phyloP scores from a whole-genome alignment of 2,329 filamentous ascomycete genomes.

The Epichloe elymi region DNA sequence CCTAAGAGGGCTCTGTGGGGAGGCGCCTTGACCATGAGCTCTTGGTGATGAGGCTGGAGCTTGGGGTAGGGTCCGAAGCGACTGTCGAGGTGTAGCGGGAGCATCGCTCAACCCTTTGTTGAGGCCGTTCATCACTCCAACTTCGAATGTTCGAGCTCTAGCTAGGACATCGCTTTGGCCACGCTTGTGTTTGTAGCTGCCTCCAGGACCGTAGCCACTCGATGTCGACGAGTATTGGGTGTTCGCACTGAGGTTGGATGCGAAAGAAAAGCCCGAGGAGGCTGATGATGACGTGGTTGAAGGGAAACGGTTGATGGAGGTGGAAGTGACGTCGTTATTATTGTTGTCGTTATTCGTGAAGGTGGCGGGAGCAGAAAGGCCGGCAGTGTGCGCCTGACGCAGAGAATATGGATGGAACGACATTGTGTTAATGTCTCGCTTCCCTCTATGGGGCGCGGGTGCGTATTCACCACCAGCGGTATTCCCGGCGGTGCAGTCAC shows the following conservation, averaged over 20 bases:
- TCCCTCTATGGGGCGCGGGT: conserved; percentile 8
- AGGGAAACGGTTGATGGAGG: conserved; percentile 43
- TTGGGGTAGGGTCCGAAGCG: conserved; percentile 61
- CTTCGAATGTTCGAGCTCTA: conserved; percentile 35
- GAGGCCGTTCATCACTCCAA: conserved; percentile 28
- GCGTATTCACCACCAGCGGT: neutral
- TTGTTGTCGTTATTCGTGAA: neutral
- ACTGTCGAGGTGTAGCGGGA: conserved; percentile 63
- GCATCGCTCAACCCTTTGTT: conserved; percentile 43
- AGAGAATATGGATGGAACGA: conserved; percentile 45
- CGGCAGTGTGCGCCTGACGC: conserved; percentile 40
- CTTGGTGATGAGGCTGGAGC: conserved; percentile 38
- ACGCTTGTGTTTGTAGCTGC: conserved; percentile 47
- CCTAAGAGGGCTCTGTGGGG: conserved; percentile 12
- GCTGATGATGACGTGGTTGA: conserved; percentile 60
- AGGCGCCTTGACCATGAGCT: conserved; percentile 20
- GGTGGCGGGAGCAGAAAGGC: conserved; percentile 14
- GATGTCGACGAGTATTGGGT: conserved; percentile 61
- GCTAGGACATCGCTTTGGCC: conserved; percentile 59
- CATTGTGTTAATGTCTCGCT: conserved; percentile 26
- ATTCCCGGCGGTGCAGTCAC: neutral
- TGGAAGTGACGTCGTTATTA: conserved; percentile 29
- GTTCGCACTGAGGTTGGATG: conserved; percentile 42
- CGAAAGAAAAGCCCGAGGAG: conserved; percentile 53
- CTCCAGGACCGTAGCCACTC: conserved; percentile 34